phyloP scores from a whole-genome alignment of 305 asterid species.

The Fraxinus latifolia region DNA sequence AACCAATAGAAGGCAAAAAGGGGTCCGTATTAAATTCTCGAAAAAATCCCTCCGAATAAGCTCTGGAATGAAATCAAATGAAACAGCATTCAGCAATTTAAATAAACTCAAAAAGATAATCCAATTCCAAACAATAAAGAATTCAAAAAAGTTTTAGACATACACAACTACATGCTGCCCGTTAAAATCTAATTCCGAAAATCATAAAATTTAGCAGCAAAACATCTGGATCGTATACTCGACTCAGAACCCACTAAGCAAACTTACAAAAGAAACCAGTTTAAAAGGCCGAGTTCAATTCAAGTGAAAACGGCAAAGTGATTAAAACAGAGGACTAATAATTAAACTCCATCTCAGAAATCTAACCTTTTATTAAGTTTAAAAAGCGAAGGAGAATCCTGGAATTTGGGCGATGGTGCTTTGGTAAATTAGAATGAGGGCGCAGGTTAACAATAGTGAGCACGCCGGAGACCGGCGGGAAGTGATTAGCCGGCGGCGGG shows the following conservation, averaged over 20 bases:
- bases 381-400: conserved; percentile 28
- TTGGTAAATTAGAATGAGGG: conserved; percentile 31
- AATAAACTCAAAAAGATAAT: neutral
- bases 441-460: conserved; percentile 33
- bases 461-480: conserved; percentile 31
- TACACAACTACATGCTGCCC: neutral
- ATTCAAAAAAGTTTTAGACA: neutral
- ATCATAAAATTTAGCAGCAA: conserved; percentile 9
- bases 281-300: conserved; percentile 44
- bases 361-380: conserved; percentile 33
- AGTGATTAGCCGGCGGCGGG: conserved; percentile 55
- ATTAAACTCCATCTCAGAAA: conserved; percentile 21
- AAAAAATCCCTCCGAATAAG: conserved; percentile 26
- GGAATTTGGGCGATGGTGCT: conserved; percentile 40
- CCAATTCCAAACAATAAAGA: neutral
- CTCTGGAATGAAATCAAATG: conserved; percentile 26
- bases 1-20: neutral
- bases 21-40: neutral
- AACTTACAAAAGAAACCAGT: conserved; percentile 12
- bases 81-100: conserved; percentile 24
- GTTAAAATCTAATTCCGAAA: neutral
- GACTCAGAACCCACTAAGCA: conserved; percentile 27
- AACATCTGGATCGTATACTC: conserved; percentile 37
- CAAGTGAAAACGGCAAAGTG: conserved; percentile 15
- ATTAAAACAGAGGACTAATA: conserved; percentile 24